Conservation (phyloP, 2,329 filamentous ascomycete species). For the Coleophoma eucalyptorum region DNA sequence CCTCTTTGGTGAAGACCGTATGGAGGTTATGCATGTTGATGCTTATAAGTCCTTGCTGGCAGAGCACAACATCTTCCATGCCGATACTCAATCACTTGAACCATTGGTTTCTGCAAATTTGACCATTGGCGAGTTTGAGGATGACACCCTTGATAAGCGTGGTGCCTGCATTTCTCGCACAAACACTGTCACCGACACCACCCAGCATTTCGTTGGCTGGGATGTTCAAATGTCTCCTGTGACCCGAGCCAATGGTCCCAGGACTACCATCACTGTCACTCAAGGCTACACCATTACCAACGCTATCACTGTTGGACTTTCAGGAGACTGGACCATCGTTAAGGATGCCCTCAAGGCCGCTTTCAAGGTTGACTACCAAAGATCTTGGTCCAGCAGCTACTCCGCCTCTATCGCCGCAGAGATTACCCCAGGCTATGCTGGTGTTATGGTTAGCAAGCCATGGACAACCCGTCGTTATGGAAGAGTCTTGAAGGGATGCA, state of each 20-base stretch:
- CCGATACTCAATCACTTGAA: neutral
- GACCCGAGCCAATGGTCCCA: neutral
- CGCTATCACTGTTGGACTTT: neutral
- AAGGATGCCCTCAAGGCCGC: neutral
- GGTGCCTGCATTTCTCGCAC: neutral
- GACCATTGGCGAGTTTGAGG: neutral
- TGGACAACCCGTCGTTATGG: neutral
- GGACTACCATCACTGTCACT: neutral
- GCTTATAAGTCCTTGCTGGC: neutral
- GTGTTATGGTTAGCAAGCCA: neutral
- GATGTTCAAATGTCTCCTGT: neutral
- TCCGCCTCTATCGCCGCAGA: neutral
- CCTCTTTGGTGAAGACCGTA: neutral
- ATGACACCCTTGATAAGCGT: neutral
- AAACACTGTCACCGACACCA: neutral
- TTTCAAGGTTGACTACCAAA: neutral
- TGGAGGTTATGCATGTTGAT: neutral
- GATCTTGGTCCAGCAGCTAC: neutral
- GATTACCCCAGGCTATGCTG: neutral
- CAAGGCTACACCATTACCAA: neutral
- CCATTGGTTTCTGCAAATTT: neutral
- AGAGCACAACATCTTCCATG: neutral
- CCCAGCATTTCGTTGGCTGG: neutral
- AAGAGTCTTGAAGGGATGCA: neutral
- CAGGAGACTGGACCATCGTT: neutral